Conservation (phyloP, 768 basidiomycete species). For the Tylopilus sp. region DNA sequence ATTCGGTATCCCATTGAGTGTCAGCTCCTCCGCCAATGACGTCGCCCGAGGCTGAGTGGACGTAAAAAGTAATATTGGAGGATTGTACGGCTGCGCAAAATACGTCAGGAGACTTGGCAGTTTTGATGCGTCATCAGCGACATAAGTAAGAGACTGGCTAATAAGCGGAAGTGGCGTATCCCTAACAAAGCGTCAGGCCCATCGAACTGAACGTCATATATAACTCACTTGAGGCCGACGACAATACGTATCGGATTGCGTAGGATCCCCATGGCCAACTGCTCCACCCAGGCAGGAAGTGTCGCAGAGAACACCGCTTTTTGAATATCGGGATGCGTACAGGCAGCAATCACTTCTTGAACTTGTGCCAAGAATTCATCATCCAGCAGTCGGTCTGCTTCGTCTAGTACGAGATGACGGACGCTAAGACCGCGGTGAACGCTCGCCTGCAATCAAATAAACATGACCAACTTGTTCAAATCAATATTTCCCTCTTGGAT, state of each 20-base stretch:
- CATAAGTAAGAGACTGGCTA: slow-evolving; percentile 83
- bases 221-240: slow-evolving; percentile 88
- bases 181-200: slow-evolving; percentile 40
- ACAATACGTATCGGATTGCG: slow-evolving; percentile 86
- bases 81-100: slow-evolving; percentile 78
- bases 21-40: slow-evolving; percentile 77
- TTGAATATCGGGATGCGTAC: slow-evolving; percentile 63
- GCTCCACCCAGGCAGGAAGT: slow-evolving; percentile 84
- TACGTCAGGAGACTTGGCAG: slow-evolving; percentile 82
- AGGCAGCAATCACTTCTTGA: slow-evolving; percentile 80
- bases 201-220: neutral
- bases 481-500: slow-evolving; percentile 65
- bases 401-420: slow-evolving; percentile 82
- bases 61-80: slow-evolving; percentile 89
- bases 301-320: slow-evolving; percentile 96
- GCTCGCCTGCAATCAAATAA: neutral
- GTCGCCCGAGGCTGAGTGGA: slow-evolving; percentile 83
- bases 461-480: slow-evolving; percentile 61
- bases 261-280: slow-evolving; percentile 81
- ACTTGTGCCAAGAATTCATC: slow-evolving; percentile 85
- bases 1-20: slow-evolving; percentile 71
- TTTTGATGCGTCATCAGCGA: slow-evolving; percentile 93
- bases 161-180: slow-evolving; percentile 95
- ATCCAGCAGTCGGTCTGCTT: slow-evolving; percentile 90
- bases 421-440: slow-evolving; percentile 48